Conservation (phyloP, 2,329 filamentous ascomycete species). For the Rhynchosporium agropyri region DNA sequence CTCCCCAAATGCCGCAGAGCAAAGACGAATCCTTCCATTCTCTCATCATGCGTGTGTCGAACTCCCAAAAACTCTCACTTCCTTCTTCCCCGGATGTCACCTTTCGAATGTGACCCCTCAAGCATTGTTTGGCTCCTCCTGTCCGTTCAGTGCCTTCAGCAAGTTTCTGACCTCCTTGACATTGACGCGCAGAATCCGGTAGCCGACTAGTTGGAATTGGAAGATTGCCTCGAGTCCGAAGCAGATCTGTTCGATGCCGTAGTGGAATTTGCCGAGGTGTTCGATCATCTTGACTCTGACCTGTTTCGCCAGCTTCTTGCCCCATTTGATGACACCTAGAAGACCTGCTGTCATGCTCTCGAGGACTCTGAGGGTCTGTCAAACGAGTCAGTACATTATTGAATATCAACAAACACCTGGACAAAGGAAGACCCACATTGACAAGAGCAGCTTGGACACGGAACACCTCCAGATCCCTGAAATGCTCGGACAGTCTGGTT, state of each 20-base stretch:
- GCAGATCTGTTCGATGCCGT: slow-evolving; percentile 4
- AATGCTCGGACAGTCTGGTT: background rate
- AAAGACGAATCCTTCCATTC: background rate
- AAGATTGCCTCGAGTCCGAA: background rate
- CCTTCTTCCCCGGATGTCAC: background rate
- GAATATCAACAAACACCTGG: background rate
- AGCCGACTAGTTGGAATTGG: background rate
- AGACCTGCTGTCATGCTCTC: background rate
- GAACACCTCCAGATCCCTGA: background rate
- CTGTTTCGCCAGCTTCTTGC: background rate
- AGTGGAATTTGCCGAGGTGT: slow-evolving; percentile 3
- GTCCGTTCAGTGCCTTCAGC: background rate
- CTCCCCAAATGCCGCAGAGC: background rate
- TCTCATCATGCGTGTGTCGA: background rate
- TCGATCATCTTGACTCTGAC: slow-evolving; percentile 2
- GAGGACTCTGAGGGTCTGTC: background rate
- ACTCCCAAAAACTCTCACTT: background rate
- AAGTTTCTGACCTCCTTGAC: background rate
- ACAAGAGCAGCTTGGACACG: background rate
- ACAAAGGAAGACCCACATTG: background rate
- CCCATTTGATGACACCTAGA: background rate
- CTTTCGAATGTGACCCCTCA: background rate
- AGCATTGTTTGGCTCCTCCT: background rate
- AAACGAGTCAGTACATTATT: background rate
- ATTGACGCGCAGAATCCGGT: background rate